A percentile compares a stretch with the other conserved stretches of the same genome.
These are phyloP conservation scores for Excoecaria cochinchinensis DNA, from an alignment of 345 rosid genomes.

Conservation along the genomic window DNA sequence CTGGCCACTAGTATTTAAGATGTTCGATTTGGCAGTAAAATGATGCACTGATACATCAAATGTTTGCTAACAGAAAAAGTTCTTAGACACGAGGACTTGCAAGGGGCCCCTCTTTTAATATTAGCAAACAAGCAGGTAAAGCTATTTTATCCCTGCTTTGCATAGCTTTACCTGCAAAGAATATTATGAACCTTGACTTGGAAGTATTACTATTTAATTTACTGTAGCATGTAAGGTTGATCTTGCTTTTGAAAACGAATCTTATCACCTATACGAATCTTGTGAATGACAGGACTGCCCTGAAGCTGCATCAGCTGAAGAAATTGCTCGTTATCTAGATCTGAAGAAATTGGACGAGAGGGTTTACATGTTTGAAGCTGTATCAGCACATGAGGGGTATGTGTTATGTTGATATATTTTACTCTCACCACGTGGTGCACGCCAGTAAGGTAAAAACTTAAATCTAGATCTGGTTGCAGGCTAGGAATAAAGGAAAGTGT, in stretches of 20 bases:
- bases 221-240: background rate
- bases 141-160: background rate
- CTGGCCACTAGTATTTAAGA: constrained; percentile 3
- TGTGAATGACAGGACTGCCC: constrained; percentile 69
- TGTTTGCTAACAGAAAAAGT: constrained; percentile 63
- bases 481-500: constrained; percentile 82
- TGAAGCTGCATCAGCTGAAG: constrained; percentile 83
- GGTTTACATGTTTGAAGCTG: constrained; percentile 91
- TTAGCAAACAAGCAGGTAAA: constrained; percentile 94
- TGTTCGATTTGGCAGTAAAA: background rate
- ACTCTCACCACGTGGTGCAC: too few species aligned
- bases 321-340: constrained; percentile 77
- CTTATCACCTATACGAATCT: constrained; percentile 3
- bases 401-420: constrained; percentile 12
- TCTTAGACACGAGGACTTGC: constrained; percentile 92
- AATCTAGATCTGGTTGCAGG: constrained; percentile 42
- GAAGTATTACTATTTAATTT: background rate
- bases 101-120: constrained; percentile 90
- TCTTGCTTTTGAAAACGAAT: background rate
- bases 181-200: background rate
- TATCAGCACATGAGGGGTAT: constrained; percentile 90
- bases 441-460: background rate
- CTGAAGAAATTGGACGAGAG: constrained; percentile 93
- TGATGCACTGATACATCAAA: constrained; percentile 11
- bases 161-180: too few species aligned